phyloP scores from a whole-genome alignment of 129 eudicot genomes.

The Heracleum sosnowskyi region DNA sequence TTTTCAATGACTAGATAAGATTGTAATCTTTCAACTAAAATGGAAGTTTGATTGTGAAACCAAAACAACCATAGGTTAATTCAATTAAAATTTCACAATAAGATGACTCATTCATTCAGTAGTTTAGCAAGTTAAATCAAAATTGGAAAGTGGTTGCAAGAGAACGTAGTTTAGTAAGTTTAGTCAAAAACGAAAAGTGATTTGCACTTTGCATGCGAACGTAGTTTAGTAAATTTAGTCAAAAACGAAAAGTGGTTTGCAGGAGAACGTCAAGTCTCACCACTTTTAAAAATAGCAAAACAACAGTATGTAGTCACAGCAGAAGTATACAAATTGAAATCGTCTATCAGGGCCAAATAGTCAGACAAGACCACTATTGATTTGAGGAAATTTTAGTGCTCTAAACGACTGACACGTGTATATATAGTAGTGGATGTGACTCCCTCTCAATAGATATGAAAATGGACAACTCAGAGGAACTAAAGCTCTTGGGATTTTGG shows the following conservation, averaged over 20 bases:
- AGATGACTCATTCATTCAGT: background rate
- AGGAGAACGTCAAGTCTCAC: background rate
- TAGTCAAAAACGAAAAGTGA: background rate
- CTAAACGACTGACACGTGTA: background rate
- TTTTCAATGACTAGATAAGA: background rate
- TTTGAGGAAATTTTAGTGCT: background rate
- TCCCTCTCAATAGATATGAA: background rate
- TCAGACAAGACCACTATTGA: background rate
- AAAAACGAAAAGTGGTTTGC: background rate
- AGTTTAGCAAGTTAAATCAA: too few species aligned
- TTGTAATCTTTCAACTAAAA: background rate
- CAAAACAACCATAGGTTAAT: background rate
- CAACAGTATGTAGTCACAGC: background rate
- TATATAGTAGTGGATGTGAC: background rate
- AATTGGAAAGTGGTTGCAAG: background rate
- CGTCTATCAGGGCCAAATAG: background rate
- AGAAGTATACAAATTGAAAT: background rate
- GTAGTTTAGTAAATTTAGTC: too few species aligned
- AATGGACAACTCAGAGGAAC: slow-evolving; percentile 5
- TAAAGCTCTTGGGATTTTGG: slow-evolving; percentile 26
- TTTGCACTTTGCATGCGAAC: background rate
- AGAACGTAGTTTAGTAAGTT: too few species aligned
- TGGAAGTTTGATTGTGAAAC: background rate
- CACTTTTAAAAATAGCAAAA: background rate
- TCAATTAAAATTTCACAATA: background rate